These are phyloP conservation scores for Parathielavia appendiculata DNA, from an alignment of 495 filamentous ascomycete species.

Conservation along the genomic window DNA sequence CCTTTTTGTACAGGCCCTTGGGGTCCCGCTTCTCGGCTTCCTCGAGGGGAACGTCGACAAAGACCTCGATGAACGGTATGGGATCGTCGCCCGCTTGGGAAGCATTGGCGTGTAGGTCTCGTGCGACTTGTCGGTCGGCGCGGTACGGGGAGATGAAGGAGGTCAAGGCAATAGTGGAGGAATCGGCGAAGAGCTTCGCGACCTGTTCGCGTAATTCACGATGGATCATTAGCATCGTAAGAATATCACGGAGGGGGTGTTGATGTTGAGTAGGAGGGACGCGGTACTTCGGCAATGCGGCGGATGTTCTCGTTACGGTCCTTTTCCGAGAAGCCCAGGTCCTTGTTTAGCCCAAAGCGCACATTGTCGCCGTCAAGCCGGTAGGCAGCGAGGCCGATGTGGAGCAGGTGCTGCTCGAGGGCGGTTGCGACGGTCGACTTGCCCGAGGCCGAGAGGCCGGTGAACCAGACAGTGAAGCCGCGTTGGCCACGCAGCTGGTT, in stretches of 20 bases:
- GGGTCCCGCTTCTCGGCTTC: constrained; percentile 93
- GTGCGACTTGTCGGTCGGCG: constrained; percentile 76
- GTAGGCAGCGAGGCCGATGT: constrained; percentile 76
- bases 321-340: constrained; percentile 86
- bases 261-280: background rate
- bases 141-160: constrained; percentile 96
- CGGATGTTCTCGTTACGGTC: constrained; percentile 98
- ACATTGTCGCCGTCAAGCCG: constrained; percentile 97
- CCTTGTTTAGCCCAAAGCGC: constrained; percentile 95
- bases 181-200: constrained; percentile 92
- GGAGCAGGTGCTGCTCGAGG: constrained; percentile 90
- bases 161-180: constrained; percentile 78
- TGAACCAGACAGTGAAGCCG: constrained; percentile 96
- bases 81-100: constrained; percentile 46
- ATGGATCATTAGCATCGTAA: background rate
- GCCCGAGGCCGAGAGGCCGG: constrained; percentile 87
- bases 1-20: constrained; percentile 97
- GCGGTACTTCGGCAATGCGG: constrained; percentile 73
- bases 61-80: constrained; percentile 89
- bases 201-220: constrained; percentile 47
- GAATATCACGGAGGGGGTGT: background rate
- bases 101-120: constrained; percentile 63
- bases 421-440: constrained; percentile 96
- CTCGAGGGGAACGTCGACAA: constrained; percentile 79
- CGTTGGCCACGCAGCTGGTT: constrained; percentile 70